Evolutionary conservation across 257 asterid species (phyloP).

Genomic region (Solanum sparsipilum): DNA sequence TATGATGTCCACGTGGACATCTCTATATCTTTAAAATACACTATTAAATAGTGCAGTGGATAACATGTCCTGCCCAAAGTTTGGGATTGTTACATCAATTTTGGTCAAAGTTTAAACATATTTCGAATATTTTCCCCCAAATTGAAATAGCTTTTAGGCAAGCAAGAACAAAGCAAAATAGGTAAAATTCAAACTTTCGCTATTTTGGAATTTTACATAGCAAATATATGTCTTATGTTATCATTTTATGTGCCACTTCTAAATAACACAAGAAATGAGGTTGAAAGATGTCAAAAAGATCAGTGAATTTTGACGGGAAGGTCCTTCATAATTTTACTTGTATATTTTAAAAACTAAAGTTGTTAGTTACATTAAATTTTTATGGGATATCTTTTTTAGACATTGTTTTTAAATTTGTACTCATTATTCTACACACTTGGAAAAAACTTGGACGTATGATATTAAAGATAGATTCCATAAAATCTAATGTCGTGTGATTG

Average conservation of each 20-base stretch:
- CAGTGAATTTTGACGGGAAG: neutral
- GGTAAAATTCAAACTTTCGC: neutral
- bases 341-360: neutral
- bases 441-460: too few species aligned
- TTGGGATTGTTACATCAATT: too few species aligned
- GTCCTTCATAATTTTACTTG: neutral
- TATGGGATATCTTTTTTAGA: neutral
- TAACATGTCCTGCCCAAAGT: too few species aligned
- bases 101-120: too few species aligned
- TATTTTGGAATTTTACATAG: neutral
- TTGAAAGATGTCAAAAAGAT: neutral
- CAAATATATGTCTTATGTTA: neutral
- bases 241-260: neutral
- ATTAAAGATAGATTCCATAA: neutral
- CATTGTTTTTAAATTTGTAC: neutral
- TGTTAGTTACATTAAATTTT: neutral
- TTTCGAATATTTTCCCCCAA: too few species aligned
- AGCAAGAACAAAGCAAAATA: neutral
- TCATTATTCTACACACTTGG: neutral
- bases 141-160: neutral
- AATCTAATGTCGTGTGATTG: neutral
- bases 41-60: too few species aligned
- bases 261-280: neutral
- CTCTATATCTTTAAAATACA: too few species aligned
- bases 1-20: too few species aligned